These are phyloP conservation scores for Magnolia sinica DNA, from an alignment of 164 flowering plant genomes.

Conservation along the genomic window DNA sequence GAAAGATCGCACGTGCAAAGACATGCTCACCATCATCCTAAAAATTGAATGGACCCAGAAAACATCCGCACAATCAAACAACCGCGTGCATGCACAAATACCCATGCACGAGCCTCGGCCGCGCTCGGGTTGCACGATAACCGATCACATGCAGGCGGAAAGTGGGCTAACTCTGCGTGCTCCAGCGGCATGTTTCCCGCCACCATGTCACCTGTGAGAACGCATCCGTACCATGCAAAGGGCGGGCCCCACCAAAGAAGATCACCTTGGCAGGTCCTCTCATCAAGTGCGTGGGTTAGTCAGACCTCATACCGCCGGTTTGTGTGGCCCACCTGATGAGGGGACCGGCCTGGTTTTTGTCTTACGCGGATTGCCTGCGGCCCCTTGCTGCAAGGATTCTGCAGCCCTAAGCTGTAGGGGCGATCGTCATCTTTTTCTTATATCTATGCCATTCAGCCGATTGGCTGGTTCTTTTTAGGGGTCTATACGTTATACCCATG, in stretches of 20 bases:
- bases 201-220: not conserved
- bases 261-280: not conserved
- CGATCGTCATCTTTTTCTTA: no score
- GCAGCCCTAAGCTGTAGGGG: no score
- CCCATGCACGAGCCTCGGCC: not conserved
- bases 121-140: not conserved
- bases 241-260: not conserved
- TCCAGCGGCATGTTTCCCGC: not conserved
- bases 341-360: no score
- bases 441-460: no score
- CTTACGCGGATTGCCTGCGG: no score
- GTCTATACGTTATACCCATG: no score
- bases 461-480: no score
- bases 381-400: no score
- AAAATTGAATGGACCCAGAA: not conserved
- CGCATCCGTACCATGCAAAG: not conserved
- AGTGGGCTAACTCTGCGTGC: not conserved
- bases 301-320: no score
- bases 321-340: no score
- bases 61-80: not conserved
- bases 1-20: not conserved
- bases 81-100: not conserved
- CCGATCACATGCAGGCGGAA: not conserved
- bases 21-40: not conserved
- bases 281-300: not conserved